Evolutionary conservation across 2,329 filamentous ascomycete species (phyloP), one percentile per base, ranked within the genome.

Genomic region (Colletotrichum neosansevieriae): DNA sequence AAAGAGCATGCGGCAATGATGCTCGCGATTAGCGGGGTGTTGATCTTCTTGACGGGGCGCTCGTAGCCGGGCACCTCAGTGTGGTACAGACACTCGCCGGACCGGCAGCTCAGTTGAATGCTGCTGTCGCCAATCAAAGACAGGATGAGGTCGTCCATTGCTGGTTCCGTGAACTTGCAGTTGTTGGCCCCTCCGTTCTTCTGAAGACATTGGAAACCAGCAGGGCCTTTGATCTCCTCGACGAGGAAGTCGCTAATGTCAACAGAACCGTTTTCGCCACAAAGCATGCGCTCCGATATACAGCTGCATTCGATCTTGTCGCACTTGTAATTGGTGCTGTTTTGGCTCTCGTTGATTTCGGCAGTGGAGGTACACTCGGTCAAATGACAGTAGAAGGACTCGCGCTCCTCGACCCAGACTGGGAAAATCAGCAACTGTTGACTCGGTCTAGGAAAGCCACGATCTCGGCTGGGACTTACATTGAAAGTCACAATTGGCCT

Each of bases 351-450:
- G 62, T 88, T 86, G 68, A 90, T 91, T 65, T 92, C 86, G 77
- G 91, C 89, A 58, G 81, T 86, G 74, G 93, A 96, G 15, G 88
- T 81, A 82, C 96, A 99, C 15, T 91, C 91, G 75, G 93, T 89
- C 67, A 99, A 84, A 71, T 92, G 90, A 82, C 97, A 99, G 80
- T 97, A 99, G 84, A 99, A 99, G 1, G 96, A 98, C 81, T 99
- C 96, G 71, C 88, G 85, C 73, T 95, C 88, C 74, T 97, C 94
- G 54, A 99, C 94, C 95, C 96, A 99, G 81, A 99, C 92, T 94
- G 73, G 59, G 15, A 34, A 10, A n/a, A 29, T 67, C 21, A 72
- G 64, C 47, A 58, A 29, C 15, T 42, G 13, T 10, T 50, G 29
- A 38, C 29, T 34, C 45, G 29, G 47, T 11, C 32, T 44, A 24